A percentile compares a stretch with the other conserved stretches of the same genome.
phyloP scores from a whole-genome alignment of 2,329 filamentous ascomycete genomes.

The Neofusicoccum parvum region DNA sequence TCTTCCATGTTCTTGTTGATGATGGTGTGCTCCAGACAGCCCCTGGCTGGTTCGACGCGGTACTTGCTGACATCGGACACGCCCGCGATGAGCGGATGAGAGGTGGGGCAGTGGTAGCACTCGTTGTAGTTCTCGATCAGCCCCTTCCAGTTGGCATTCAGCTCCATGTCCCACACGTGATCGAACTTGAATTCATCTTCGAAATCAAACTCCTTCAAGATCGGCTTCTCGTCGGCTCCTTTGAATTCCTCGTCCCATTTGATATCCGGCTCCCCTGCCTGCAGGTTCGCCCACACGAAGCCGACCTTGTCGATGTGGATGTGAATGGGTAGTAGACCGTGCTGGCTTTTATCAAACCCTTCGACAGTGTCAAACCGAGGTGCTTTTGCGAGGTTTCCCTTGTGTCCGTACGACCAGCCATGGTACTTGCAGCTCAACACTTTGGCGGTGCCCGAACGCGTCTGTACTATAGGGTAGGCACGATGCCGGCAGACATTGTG shows the following conservation, averaged over 20 bases:
- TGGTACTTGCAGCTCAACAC: slow-evolving; percentile 47
- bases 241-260: slow-evolving; percentile 36
- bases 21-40: slow-evolving; percentile 37
- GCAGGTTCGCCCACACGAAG: slow-evolving; percentile 42
- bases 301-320: slow-evolving; percentile 35
- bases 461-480: slow-evolving; percentile 37
- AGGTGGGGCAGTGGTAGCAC: slow-evolving; percentile 64
- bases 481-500: slow-evolving; percentile 49
- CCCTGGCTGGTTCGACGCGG: slow-evolving; percentile 34
- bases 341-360: slow-evolving; percentile 44
- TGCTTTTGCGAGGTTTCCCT: slow-evolving; percentile 44
- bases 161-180: slow-evolving; percentile 37
- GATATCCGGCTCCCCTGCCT: slow-evolving; percentile 35
- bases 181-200: slow-evolving; percentile 51
- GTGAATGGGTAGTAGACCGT: slow-evolving; percentile 39
- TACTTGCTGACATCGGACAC: slow-evolving; percentile 62
- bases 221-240: slow-evolving; percentile 36
- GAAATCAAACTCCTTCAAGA: slow-evolving; percentile 37
- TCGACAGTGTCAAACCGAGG: slow-evolving; percentile 44
- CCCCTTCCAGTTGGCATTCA: slow-evolving; percentile 38
- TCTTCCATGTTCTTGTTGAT: slow-evolving; percentile 33
- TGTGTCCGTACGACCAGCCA: slow-evolving; percentile 46
- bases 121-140: slow-evolving; percentile 65
- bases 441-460: slow-evolving; percentile 34
- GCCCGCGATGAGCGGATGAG: slow-evolving; percentile 60